Evolutionary conservation across 148 eudicot genomes (phyloP).

Genomic region (Bassia scoparia): DNA sequence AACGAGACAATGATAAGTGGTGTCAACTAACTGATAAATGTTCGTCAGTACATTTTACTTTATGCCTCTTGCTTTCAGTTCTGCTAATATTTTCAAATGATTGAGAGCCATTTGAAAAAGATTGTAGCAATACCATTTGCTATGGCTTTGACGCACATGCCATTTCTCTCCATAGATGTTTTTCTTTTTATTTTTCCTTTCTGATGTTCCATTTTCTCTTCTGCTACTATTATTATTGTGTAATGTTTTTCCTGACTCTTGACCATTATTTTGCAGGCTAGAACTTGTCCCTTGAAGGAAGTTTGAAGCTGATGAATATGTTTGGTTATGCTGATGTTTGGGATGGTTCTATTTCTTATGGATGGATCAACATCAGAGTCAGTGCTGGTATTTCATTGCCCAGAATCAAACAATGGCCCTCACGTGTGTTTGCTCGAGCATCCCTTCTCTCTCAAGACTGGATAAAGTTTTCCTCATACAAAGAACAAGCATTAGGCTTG

Average conservation of each 20-base stretch:
- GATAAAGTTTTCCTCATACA: slow-evolving; percentile 80
- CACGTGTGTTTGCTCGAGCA: slow-evolving; percentile 72
- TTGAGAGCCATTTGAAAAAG: background rate
- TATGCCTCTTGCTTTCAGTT: background rate
- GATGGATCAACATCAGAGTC: slow-evolving; percentile 76
- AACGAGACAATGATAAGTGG: background rate
- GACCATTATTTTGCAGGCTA: slow-evolving; percentile 56
- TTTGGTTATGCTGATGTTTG: slow-evolving; percentile 83
- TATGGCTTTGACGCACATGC: slow-evolving; percentile 1
- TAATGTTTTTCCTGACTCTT: slow-evolving; percentile 9
- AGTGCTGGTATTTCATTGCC: slow-evolving; percentile 83
- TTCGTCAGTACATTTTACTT: background rate
- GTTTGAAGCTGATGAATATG: slow-evolving; percentile 68
- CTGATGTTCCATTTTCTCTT: no score
- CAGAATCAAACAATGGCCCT: slow-evolving; percentile 41
- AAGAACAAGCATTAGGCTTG: slow-evolving; percentile 61
- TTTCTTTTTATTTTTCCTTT: background rate
- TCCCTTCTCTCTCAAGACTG: slow-evolving; percentile 88
- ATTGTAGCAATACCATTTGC: background rate
- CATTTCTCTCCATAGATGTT: background rate
- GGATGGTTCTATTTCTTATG: slow-evolving; percentile 78
- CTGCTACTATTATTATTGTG: slow-evolving; percentile 9
- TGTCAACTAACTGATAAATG: no score
- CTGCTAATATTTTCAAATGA: background rate
- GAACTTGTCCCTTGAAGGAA: slow-evolving; percentile 78